phyloP scores from a whole-genome alignment of 768 basidiomycete species.

The Trametes cubensis region DNA sequence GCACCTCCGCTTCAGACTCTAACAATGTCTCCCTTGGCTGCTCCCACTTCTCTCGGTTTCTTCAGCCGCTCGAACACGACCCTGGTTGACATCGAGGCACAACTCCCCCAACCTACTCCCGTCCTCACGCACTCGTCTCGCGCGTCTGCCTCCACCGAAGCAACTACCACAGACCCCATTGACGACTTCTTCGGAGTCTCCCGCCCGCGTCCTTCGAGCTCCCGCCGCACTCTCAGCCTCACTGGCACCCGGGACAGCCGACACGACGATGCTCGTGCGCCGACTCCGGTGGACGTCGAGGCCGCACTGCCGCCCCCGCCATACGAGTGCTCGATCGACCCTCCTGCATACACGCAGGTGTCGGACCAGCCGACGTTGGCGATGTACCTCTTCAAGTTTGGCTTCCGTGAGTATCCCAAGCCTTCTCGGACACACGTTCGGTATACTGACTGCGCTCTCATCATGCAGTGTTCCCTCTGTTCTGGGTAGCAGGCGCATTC shows the following conservation, averaged over 20 bases:
- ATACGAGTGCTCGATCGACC: constrained; percentile 34
- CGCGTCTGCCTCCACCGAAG: constrained; percentile 1
- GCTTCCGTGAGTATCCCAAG: constrained; percentile 45
- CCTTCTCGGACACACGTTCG: not conserved
- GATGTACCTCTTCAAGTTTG: constrained; percentile 51
- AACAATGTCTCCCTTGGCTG: not conserved
- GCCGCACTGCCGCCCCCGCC: constrained; percentile 33
- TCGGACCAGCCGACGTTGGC: constrained; percentile 48
- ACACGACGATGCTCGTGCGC: constrained; percentile 32
- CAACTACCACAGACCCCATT: constrained; percentile 19
- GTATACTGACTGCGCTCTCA: constrained; percentile 2
- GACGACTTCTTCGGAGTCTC: constrained; percentile 37
- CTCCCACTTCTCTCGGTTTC: constrained; percentile 13
- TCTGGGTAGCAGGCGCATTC: constrained; percentile 49
- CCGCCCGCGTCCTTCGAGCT: constrained; percentile 20
- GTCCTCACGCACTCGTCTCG: constrained; percentile 1
- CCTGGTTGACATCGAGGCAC: constrained; percentile 13
- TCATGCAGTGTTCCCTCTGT: constrained; percentile 47
- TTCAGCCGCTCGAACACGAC: constrained; percentile 9
- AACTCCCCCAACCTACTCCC: constrained; percentile 3
- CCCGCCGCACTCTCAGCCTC: constrained; percentile 15
- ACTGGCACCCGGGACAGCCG: constrained; percentile 36
- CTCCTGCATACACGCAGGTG: constrained; percentile 39
- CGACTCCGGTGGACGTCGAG: constrained; percentile 24
- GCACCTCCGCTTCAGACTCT: not conserved